Percentiles rank a stretch among this genome's conserved stretches.
These are phyloP conservation scores for Asclepias syriaca DNA, from an alignment of 257 asterid species.

Conservation along the genomic window DNA sequence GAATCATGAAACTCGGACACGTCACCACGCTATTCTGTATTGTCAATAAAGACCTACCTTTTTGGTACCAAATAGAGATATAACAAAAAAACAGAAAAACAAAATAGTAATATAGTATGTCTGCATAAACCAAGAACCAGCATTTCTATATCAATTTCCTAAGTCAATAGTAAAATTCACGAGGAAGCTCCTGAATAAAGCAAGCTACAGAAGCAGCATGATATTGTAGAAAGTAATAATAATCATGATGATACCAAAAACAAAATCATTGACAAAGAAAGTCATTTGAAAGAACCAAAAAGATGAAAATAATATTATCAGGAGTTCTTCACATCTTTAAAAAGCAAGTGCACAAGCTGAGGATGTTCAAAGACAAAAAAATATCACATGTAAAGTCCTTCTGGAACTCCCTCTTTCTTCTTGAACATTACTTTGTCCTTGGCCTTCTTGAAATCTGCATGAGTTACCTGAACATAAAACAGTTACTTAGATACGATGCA, in stretches of 20 bases:
- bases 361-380: background rate
- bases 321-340: background rate
- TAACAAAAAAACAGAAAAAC: too few relatives aligned
- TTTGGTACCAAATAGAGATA: too few relatives aligned
- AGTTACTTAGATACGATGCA: background rate
- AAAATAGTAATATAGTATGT: too few relatives aligned
- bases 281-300: background rate
- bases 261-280: background rate
- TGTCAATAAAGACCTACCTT: too few relatives aligned
- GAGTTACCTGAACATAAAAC: conserved; percentile 26
- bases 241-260: background rate
- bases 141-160: too few relatives aligned
- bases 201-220: background rate
- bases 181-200: too few relatives aligned
- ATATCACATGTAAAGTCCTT: conserved; percentile 48
- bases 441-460: conserved; percentile 50
- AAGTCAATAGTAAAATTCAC: too few relatives aligned
- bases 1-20: too few relatives aligned
- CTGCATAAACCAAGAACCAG: too few relatives aligned
- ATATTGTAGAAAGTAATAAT: background rate
- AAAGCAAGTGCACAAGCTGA: background rate
- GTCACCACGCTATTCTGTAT: too few relatives aligned
- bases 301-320: background rate
- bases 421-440: conserved; percentile 57
- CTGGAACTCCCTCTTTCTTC: conserved; percentile 54